phyloP scores from a whole-genome alignment of 1,139 yeast species.

The Blastobotrys elegans region DNA sequence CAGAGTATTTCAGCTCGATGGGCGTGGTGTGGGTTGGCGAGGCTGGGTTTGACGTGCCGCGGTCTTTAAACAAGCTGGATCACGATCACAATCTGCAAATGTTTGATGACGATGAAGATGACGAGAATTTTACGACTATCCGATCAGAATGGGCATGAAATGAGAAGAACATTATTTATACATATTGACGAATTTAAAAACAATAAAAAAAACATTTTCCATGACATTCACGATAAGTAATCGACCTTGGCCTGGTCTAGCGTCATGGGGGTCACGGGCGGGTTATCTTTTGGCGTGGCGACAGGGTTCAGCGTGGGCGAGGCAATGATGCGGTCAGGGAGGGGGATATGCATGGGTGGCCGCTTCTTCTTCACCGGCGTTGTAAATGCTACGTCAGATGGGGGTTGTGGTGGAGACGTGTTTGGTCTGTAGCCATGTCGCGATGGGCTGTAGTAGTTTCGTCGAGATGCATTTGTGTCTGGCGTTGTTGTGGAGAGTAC shows the following conservation, averaged over 20 bases:
- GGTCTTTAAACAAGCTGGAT: not conserved
- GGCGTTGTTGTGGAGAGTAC: not conserved
- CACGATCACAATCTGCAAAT: not conserved
- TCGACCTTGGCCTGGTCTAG: no score
- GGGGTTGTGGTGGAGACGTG: not conserved
- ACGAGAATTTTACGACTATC: not conserved
- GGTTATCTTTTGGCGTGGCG: slow-evolving; percentile 9
- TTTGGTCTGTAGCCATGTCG: not conserved
- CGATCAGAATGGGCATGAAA: not conserved
- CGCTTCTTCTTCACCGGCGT: not conserved
- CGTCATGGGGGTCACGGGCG: slow-evolving; percentile 14
- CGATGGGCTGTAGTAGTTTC: not conserved
- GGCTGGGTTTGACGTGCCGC: not conserved
- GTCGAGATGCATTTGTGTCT: no score
- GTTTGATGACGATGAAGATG: slow-evolving; percentile 6
- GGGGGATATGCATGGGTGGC: slow-evolving; percentile 7
- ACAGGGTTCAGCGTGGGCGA: slow-evolving; percentile 10
- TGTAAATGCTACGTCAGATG: not conserved
- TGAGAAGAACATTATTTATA: no score
- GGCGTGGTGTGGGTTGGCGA: slow-evolving; percentile 11
- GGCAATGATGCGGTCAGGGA: not conserved
- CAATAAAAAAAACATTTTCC: no score
- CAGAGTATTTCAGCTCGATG: not conserved
- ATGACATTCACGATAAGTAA: no score
- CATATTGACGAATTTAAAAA: no score